Base-by-base conservation (phyloP, 805 yeast genomes). In the Myxozyma geophila region DNA sequence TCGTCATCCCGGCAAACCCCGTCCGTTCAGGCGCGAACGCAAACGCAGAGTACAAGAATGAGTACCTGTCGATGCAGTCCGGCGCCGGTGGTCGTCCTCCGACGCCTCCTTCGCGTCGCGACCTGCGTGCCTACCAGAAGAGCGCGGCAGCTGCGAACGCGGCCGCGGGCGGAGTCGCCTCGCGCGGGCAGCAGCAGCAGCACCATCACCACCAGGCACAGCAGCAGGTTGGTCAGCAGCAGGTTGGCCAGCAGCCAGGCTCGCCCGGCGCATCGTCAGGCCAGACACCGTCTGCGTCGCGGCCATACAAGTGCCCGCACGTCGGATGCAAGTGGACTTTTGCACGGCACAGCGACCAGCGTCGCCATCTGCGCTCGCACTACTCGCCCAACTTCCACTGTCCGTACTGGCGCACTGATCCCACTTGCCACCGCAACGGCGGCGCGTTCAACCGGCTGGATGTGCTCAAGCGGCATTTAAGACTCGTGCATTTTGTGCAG, bases 361-460 rank as follows among this genome's bases (percentile, higher is more conserved):
- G 88, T 49, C 80, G 93, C 58, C 93, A 88, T 71, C 67, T 81
- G 19, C 81, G 87, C 66, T 85, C 90, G 2, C 93, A 88, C 71
- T 80, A 81, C 49, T 80, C 83, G 55, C 92, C 92, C 2, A 81
- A 80, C 63, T 85, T 85, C 70, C 87, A 83, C 67, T 88, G 93
- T 72, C 93, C 93, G 2, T 88, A 81, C 75, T 87, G 89, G 89
- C 80, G 80, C 59, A 78, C 81, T 33, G 89, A 86, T 68, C 85
- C 87, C 3, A 83, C 88, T 7, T 88, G 92, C 73, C 95, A 88
- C 74, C 80, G 88, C 60, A 87, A 87, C 67, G 90, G 88, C 21
- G 92, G 93, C 15, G 83, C 90, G 0, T 89, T 89, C 75, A 85
- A 85, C 70, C 79, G 95, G 51, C 75, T 87, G 64, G 95, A 89